Base-by-base conservation (phyloP, 2,329 filamentous ascomycete species). In the Macrophomina pseudophaseolina region DNA sequence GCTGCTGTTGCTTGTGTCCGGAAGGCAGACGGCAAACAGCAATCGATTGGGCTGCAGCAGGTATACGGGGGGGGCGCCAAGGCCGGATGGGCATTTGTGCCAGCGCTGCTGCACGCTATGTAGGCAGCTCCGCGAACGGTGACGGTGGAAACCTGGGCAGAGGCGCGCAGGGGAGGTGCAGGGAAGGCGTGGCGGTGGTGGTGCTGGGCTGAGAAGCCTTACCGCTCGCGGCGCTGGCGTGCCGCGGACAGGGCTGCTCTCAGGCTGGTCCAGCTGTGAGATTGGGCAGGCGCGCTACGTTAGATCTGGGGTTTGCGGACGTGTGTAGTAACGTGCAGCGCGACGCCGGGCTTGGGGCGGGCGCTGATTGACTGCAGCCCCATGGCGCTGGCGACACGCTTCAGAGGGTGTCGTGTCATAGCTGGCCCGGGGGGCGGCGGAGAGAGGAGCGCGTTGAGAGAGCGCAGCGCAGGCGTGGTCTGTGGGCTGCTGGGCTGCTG, bases 261-360 rank as follows among this genome's bases (percentile, higher is more conserved):
- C 58, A 62, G 58, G 58, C 42, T 44, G 58, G 48, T 33, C 40
- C 58, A 32, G 58, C 30, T 8, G 28, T 16, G 58, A 62, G 58
- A 62, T 62, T 62, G 58, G 58, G 58, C 58, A 62, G 58, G 28
- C 58, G 58, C 58, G 58, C 58, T 35, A 35, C 58, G 58, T 44
- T 49, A 62, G 58, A 62, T 62, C 58, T 62, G 58, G 58, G 58
- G 58, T 62, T 62, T 48, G 58, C 42, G 56, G 56, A 42, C 54
- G 54, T 58, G 54, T 44, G 54, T 44, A 35, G 56, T 32, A 60
- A 38, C 56, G 56, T 60, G 56, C 56, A 60, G 56, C 40, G 56
- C 42, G 40, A 48, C 56, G 42, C 30, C 18, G 42, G 56, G 56
- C 51, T 18, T 18, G 51, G 18, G 51, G 51, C 51, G 51, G 30